phyloP scores from a whole-genome alignment of 768 basidiomycete species.

The Nidularia pulvinata region DNA sequence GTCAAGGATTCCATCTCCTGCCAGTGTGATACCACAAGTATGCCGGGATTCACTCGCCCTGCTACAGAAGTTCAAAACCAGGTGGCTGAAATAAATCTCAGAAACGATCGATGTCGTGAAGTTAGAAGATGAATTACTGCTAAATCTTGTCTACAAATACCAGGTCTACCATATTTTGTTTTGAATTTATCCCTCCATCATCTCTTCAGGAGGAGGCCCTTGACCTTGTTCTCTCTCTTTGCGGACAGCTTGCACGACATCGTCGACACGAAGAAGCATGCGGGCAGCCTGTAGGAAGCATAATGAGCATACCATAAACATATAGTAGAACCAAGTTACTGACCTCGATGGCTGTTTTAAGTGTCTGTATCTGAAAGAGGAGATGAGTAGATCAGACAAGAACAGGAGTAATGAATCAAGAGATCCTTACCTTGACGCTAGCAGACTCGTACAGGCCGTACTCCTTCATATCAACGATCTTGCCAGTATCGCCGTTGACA shows the following conservation, averaged over 20 bases:
- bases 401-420: neutral
- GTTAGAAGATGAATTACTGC: too few species aligned
- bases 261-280: constrained; percentile 90
- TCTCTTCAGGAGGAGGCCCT: neutral
- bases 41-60: too few species aligned
- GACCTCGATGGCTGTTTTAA: constrained; percentile 97
- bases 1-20: too few species aligned
- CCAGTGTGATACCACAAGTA: too few species aligned
- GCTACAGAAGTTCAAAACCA: too few species aligned
- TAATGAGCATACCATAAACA: neutral
- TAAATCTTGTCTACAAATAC: too few species aligned
- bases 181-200: too few species aligned
- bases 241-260: constrained; percentile 88
- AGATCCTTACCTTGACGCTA: constrained; percentile 75
- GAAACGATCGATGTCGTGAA: too few species aligned
- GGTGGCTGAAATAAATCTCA: too few species aligned
- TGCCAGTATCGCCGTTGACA: constrained; percentile 95
- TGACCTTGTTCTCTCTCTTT: constrained; percentile 64
- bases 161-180: too few species aligned
- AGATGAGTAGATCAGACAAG: neutral
- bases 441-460: constrained; percentile 96
- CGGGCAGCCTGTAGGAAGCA: constrained; percentile 64
- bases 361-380: constrained; percentile 72
- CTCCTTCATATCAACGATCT: constrained; percentile 92
- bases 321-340: constrained; percentile 7